These are phyloP conservation scores for Wallacemonas sp. DNA, from an alignment of 208 protist species.

Conservation along the genomic window DNA sequence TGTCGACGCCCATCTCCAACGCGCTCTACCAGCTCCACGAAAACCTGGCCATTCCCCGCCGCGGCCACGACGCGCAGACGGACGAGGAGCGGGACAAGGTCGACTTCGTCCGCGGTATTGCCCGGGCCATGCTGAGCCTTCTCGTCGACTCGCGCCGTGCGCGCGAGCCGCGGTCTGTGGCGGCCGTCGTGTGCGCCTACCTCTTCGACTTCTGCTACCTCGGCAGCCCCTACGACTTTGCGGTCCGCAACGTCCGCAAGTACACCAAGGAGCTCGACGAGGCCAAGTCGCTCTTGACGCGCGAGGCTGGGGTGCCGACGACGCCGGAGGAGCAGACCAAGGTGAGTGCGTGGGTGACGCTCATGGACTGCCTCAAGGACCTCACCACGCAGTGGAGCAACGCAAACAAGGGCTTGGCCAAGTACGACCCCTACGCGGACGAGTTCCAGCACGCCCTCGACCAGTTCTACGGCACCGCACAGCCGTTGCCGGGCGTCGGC, in stretches of 20 bases:
- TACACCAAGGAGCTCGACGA: conserved; percentile 31
- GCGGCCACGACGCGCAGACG: conserved; percentile 13
- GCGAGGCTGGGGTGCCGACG: conserved; percentile 35
- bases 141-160: conserved; percentile 48
- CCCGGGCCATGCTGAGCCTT: conserved; percentile 54
- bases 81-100: conserved; percentile 23
- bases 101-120: conserved; percentile 48
- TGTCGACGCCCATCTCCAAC: conserved; percentile 60
- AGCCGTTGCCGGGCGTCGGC: conserved; percentile 13
- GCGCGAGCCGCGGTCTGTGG: conserved; percentile 57
- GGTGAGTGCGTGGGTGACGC: conserved; percentile 65
- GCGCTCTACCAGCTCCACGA: conserved; percentile 61
- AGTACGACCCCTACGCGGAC: conserved; percentile 8
- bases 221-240: conserved; percentile 61
- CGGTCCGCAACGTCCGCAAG: conserved; percentile 36
- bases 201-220: conserved; percentile 80
- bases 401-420: conserved; percentile 8
- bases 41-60: conserved; percentile 40
- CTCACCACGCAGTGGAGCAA: conserved; percentile 58
- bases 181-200: conserved; percentile 67
- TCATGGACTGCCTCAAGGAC: conserved; percentile 71
- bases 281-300: conserved; percentile 36
- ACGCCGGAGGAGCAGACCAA: conserved; percentile 39
- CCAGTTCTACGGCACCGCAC: conserved; percentile 15
- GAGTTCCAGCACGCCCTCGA: conserved; percentile 13